phyloP scores from a whole-genome alignment of 768 basidiomycete species.

The Termitomyces bulborhizus region DNA sequence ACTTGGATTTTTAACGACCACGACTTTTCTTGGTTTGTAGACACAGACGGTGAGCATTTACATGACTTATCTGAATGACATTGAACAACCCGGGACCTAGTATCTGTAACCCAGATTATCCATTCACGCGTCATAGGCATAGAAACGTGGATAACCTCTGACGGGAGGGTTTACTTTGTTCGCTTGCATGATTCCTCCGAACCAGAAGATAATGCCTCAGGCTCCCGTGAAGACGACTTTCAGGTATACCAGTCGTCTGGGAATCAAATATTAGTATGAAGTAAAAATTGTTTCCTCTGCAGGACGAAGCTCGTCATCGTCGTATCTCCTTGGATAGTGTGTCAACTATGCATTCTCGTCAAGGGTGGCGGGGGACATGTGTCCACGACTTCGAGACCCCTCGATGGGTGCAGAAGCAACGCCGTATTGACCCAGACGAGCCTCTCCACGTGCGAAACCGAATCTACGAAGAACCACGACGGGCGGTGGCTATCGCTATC shows the following conservation, averaged over 20 bases:
- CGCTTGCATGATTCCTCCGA: slow-evolving; percentile 43
- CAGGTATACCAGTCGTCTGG: slow-evolving; percentile 13
- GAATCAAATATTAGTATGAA: neutral
- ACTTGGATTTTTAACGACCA: slow-evolving; percentile 66
- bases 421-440: slow-evolving; percentile 44
- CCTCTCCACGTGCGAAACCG: slow-evolving; percentile 19
- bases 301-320: slow-evolving; percentile 8
- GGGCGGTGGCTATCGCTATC: slow-evolving; percentile 59
- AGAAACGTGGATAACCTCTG: slow-evolving; percentile 83
- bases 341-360: slow-evolving; percentile 16
- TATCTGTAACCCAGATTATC: slow-evolving; percentile 59
- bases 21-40: slow-evolving; percentile 70
- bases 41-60: slow-evolving; percentile 52
- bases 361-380: slow-evolving; percentile 71
- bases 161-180: slow-evolving; percentile 78
- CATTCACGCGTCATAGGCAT: slow-evolving; percentile 52
- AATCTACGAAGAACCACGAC: slow-evolving; percentile 58
- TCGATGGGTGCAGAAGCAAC: slow-evolving; percentile 76
- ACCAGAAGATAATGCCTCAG: slow-evolving; percentile 10
- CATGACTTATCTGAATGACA: neutral
- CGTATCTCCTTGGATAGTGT: slow-evolving; percentile 16
- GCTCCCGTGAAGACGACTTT: slow-evolving; percentile 12
- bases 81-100: slow-evolving; percentile 28
- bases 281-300: neutral
- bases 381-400: slow-evolving; percentile 71